These are phyloP conservation scores for Ophiostoma ips DNA, from an alignment of 2,329 filamentous ascomycete species.

Conservation along the genomic window DNA sequence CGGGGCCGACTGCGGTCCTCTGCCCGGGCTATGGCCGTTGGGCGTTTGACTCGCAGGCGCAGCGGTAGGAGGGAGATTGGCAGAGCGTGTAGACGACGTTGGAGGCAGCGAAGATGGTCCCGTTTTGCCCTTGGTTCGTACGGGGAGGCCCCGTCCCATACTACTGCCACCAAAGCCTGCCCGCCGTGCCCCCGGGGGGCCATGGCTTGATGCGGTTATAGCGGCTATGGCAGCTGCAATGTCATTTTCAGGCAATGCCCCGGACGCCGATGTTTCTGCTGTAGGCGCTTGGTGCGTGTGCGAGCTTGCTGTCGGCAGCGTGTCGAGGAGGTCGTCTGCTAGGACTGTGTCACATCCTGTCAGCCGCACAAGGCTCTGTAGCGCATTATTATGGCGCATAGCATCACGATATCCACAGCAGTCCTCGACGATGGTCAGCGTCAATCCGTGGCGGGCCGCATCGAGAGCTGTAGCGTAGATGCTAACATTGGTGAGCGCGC, in stretches of 20 bases:
- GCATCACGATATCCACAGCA: slow-evolving; percentile 71
- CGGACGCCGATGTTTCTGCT: neutral
- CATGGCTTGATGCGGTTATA: slow-evolving; percentile 6
- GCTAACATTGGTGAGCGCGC: slow-evolving; percentile 73
- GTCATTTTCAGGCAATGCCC: neutral
- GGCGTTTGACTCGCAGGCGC: too few relatives aligned
- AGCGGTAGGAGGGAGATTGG: too few relatives aligned
- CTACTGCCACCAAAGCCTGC: neutral
- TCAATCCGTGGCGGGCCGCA: slow-evolving; percentile 73
- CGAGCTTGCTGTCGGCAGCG: neutral
- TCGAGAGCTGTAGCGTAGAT: slow-evolving; percentile 87
- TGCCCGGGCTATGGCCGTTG: too few relatives aligned
- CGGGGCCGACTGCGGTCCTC: too few relatives aligned
- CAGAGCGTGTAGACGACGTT: too few relatives aligned
- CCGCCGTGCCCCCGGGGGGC: slow-evolving; percentile 2
- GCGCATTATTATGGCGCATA: slow-evolving; percentile 53
- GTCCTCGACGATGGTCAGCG: slow-evolving; percentile 77
- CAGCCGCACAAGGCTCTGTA: slow-evolving; percentile 57
- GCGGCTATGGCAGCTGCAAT: slow-evolving; percentile 7
- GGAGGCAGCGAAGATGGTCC: too few relatives aligned
- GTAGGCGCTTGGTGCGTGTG: neutral
- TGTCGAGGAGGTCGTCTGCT: slow-evolving; percentile 41
- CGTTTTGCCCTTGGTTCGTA: neutral
- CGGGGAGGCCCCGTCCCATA: neutral
- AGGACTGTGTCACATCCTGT: slow-evolving; percentile 57